Evolutionary conservation across 2,329 filamentous ascomycete genomes (phyloP).

Genomic region (Neonectria coccinea): DNA sequence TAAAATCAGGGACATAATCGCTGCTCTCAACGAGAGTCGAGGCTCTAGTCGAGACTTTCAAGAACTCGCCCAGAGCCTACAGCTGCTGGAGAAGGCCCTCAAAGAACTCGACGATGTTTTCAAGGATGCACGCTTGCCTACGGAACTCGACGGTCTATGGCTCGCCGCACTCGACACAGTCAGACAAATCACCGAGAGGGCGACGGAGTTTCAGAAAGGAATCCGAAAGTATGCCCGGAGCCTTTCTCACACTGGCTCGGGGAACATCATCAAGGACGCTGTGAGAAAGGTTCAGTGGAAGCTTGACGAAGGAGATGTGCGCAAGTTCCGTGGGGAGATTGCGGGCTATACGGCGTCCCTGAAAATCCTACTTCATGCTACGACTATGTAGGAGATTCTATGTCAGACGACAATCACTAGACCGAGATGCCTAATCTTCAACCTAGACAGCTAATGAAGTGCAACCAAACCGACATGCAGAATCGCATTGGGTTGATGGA

Average conservation of each 20-base stretch:
- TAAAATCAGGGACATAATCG: conserved; percentile 4
- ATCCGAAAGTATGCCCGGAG: background rate
- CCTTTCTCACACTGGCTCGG: background rate
- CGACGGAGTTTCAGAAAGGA: background rate
- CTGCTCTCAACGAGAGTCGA: conserved; percentile 10
- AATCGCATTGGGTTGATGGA: background rate
- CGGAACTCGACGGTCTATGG: background rate
- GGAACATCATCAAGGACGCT: background rate
- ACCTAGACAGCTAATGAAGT: background rate
- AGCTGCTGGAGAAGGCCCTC: background rate
- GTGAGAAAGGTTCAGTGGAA: conserved; percentile 5
- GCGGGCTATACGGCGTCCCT: background rate
- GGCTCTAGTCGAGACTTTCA: conserved; percentile 6
- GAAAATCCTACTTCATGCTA: background rate
- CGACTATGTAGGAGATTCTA: background rate
- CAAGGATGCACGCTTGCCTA: background rate
- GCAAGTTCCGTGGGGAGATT: background rate
- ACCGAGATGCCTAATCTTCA: too few relatives aligned
- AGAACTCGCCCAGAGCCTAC: conserved; percentile 1
- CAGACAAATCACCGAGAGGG: background rate
- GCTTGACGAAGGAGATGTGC: background rate
- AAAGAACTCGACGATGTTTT: background rate
- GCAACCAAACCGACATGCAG: background rate
- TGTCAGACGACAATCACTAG: too few relatives aligned
- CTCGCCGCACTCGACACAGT: background rate